These are phyloP conservation scores for Yamadazyma dendronema DNA, from an alignment of 1,139 yeast genomes.

Conservation along the genomic window DNA sequence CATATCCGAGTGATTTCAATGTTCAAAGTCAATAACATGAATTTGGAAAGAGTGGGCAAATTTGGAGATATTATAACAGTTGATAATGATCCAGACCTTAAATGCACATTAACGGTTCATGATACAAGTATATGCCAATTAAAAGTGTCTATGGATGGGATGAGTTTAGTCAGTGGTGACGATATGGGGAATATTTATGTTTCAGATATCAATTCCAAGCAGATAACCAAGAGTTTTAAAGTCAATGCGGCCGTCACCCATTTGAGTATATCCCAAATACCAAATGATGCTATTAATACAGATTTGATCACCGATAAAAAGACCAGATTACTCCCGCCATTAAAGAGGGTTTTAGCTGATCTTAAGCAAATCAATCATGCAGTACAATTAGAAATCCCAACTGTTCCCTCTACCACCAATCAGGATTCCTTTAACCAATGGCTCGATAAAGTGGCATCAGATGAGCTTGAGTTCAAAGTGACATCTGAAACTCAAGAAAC, in stretches of 20 bases:
- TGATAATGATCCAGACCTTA: slow-evolving; percentile 48
- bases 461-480: slow-evolving; percentile 51
- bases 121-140: slow-evolving; percentile 51
- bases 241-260: slow-evolving; percentile 41
- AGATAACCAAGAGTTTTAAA: slow-evolving; percentile 65
- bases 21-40: slow-evolving; percentile 42
- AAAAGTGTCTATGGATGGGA: slow-evolving; percentile 72
- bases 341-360: slow-evolving; percentile 57
- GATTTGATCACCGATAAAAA: slow-evolving; percentile 31
- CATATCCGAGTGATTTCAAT: slow-evolving; percentile 55
- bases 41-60: slow-evolving; percentile 58
- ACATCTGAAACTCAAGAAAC: slow-evolving; percentile 6
- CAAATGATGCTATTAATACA: slow-evolving; percentile 12
- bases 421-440: slow-evolving; percentile 31
- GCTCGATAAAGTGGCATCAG: slow-evolving; percentile 45
- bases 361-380: slow-evolving; percentile 48
- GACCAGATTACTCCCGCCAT: slow-evolving; percentile 47
- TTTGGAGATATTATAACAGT: slow-evolving; percentile 52
- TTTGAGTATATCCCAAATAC: slow-evolving; percentile 21
- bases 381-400: slow-evolving; percentile 44
- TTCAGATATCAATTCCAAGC: slow-evolving; percentile 75
- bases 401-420: background rate
- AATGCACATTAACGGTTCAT: slow-evolving; percentile 59
- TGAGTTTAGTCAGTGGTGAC: slow-evolving; percentile 73
- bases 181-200: slow-evolving; percentile 62